Conservation (phyloP, 108 stramenopile species). For the Aurantiochytrium sp. region DNA sequence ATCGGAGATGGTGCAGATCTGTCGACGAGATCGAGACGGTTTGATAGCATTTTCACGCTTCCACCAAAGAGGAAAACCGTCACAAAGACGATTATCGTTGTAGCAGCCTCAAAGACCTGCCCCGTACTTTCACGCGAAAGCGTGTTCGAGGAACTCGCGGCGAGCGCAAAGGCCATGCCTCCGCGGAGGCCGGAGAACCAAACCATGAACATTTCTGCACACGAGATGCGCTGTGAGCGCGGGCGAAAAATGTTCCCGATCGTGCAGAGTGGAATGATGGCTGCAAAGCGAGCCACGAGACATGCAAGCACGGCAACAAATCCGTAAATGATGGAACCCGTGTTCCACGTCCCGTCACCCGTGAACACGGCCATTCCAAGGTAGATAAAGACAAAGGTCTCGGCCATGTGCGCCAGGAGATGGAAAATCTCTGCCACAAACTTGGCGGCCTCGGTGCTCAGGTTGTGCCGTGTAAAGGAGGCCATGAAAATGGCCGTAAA, state of each 20-base stretch:
- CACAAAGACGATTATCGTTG: not conserved
- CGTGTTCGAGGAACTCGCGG: not conserved
- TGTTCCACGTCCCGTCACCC: not conserved
- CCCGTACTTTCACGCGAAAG: not conserved
- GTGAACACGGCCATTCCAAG: constrained; percentile 65
- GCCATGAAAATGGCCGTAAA: constrained; percentile 81
- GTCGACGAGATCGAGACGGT: not conserved
- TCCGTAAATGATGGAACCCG: not conserved
- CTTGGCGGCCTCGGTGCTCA: constrained; percentile 39
- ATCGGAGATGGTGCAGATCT: not conserved
- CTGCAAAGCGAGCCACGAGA: constrained; percentile 56
- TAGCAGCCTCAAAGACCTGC: not conserved
- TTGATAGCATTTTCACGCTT: not conserved
- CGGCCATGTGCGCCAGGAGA: constrained; percentile 57
- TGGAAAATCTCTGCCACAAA: constrained; percentile 56
- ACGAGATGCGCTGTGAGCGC: not conserved
- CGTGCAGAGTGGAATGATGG: constrained; percentile 50
- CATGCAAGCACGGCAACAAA: constrained; percentile 44
- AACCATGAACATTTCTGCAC: constrained; percentile 47
- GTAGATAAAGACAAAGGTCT: constrained; percentile 72
- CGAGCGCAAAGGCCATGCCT: constrained; percentile 64
- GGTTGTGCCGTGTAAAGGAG: constrained; percentile 59
- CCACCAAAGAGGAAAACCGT: constrained; percentile 3
- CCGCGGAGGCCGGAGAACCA: constrained; percentile 69
- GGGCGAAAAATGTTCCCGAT: not conserved